phyloP scores from a whole-genome alignment of 2,329 filamentous ascomycete genomes.

The Epichloe gansuensis region DNA sequence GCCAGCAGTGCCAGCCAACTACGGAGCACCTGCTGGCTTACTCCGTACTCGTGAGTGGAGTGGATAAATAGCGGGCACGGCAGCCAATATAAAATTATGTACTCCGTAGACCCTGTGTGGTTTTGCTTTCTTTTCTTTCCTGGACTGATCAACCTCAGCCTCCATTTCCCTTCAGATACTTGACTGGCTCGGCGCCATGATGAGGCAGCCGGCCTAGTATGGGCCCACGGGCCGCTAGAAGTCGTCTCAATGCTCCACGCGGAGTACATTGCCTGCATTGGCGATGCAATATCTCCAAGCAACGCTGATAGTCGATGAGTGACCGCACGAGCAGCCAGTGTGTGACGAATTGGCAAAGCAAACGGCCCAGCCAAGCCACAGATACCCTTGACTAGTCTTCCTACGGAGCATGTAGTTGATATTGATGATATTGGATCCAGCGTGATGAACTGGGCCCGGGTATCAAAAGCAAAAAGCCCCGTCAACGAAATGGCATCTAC shows the following conservation, averaged over 20 bases:
- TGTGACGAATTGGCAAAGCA: constrained; percentile 1
- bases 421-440: background rate
- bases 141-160: background rate
- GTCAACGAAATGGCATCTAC: background rate
- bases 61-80: background rate
- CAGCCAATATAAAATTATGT: background rate
- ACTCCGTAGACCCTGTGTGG: background rate
- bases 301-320: background rate
- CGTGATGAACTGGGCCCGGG: background rate
- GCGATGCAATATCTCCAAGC: background rate
- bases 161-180: background rate
- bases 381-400: background rate
- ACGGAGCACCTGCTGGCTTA: background rate
- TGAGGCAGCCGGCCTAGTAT: background rate
- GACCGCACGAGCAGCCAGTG: background rate
- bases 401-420: background rate
- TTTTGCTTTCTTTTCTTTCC: background rate
- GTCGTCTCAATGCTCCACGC: background rate
- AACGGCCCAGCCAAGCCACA: background rate
- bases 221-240: background rate
- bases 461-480: constrained; percentile 3
- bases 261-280: background rate
- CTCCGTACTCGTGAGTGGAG: background rate
- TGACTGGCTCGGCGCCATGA: background rate
- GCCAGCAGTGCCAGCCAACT: background rate